These are phyloP conservation scores for Parvularia atlantis DNA, from an alignment of 78 protist species.

Conservation along the genomic window DNA sequence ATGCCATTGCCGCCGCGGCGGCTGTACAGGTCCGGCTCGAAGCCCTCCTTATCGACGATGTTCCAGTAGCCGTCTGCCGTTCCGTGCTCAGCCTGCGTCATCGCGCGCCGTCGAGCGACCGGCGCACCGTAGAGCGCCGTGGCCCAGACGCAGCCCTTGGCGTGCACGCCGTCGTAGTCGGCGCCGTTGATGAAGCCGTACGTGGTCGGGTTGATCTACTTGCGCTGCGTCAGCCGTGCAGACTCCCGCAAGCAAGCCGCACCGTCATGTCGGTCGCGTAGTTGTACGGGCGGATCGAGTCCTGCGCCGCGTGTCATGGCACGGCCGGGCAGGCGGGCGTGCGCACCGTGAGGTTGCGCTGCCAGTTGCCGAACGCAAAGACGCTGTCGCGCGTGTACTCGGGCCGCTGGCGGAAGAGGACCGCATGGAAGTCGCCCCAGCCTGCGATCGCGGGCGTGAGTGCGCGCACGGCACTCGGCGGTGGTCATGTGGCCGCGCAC, in stretches of 20 bases:
- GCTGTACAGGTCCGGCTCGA: neutral
- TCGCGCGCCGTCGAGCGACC: too few species aligned
- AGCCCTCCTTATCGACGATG: neutral
- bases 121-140: neutral
- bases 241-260: too few species aligned
- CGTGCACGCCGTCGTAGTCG: slow-evolving; percentile 5
- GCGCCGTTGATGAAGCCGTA: neutral
- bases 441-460: neutral
- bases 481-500: too few species aligned
- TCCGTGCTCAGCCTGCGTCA: too few species aligned
- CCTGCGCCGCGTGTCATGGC: too few species aligned
- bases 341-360: neutral
- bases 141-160: neutral
- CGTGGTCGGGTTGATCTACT: slow-evolving; percentile 1
- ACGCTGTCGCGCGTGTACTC: too few species aligned
- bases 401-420: neutral
- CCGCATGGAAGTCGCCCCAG: neutral
- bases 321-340: neutral
- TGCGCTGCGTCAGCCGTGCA: neutral
- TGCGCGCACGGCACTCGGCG: neutral
- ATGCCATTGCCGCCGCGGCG: slow-evolving; percentile 4
- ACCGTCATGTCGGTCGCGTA: too few species aligned
- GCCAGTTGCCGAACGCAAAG: too few species aligned
- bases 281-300: too few species aligned
- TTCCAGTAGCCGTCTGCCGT: slow-evolving; percentile 9